These are phyloP conservation scores for Cryoendolithus antarcticus DNA, from an alignment of 2,329 filamentous ascomycete genomes.

Conservation along the genomic window DNA sequence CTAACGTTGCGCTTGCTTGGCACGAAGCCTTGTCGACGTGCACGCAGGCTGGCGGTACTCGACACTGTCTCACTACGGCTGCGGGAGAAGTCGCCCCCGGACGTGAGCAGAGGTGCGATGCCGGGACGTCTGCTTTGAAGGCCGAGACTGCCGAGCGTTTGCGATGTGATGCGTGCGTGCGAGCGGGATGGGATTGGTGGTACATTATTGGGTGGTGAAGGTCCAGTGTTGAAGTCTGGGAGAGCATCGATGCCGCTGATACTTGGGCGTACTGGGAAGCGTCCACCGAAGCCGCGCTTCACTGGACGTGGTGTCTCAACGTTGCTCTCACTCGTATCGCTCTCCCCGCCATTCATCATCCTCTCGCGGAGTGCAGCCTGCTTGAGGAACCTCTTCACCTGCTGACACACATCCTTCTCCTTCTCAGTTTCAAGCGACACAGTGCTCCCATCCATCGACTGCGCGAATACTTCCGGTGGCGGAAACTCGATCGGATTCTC, in stretches of 20 bases:
- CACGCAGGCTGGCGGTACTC: constrained; percentile 37
- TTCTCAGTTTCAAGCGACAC: constrained; percentile 42
- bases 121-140: constrained; percentile 47
- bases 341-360: constrained; percentile 15
- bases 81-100: constrained; percentile 55
- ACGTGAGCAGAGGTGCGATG: constrained; percentile 48
- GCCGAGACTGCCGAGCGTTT: constrained; percentile 3
- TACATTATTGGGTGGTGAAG: constrained; percentile 47
- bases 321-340: constrained; percentile 48
- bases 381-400: constrained; percentile 47
- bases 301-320: constrained; percentile 65
- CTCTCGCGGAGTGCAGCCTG: constrained; percentile 25
- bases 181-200: constrained; percentile 72
- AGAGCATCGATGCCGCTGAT: constrained; percentile 49
- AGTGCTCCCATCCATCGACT: constrained; percentile 7
- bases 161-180: constrained; percentile 49
- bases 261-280: constrained; percentile 58
- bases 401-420: constrained; percentile 46
- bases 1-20: constrained; percentile 36
- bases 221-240: constrained; percentile 44
- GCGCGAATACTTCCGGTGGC: constrained; percentile 32
- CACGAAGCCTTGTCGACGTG: constrained; percentile 49
- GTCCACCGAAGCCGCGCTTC: constrained; percentile 38
- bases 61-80: constrained; percentile 50
- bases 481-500: constrained; percentile 79